Base-by-base conservation (phyloP, 345 rosid genomes). In the Brassica rapa region DNA sequence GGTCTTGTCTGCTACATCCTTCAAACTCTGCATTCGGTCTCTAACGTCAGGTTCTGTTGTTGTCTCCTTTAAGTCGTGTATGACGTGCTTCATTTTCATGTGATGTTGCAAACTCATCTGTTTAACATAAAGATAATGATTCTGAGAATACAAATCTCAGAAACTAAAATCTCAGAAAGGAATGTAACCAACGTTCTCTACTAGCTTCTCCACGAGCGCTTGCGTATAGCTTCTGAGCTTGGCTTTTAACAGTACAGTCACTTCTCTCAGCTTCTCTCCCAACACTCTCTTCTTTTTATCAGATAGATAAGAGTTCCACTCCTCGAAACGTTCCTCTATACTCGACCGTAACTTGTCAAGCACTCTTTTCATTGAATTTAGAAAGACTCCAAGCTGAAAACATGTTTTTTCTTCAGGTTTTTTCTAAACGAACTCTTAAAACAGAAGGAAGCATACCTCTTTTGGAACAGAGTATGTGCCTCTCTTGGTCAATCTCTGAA, bases 291-390 rank as follows among this genome's bases (percentile, higher is more conserved):
- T 85, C 74, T 89, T 88, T 83, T 82, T 74, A 66, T 76, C 82
- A 67, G 94, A 86, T 35, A 83, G 75, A 83, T 85, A 88, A 60
- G 91, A 86, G 62, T 86, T 85, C 97, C 97, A 91, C 4, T 82
- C 75, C 76, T 86, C 88, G 85, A 93, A 88, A 63, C 80, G 86
- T 30, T 76, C 68, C 83, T 90, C 96, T 64, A 86, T 80, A 76
- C 85, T 87, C 3, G 93, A 86, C 32, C 91, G 88, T 78, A 87
- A 74, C 62, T 77, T 75, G 39, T 85, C 89, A 61, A 93, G 86
- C 86, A 91, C 85, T 84, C 91, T 86, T 81, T 89, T 87, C 89
- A 93, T 80, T 37, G 98, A 91, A 86, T 93, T 93, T 63, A 93
- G 81, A 72, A 93, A 78, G 84, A 91, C 84, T 57, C 96, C 98